Evolutionary conservation across 2,329 filamentous ascomycete species (phyloP).

Genomic region (Teratosphaeria pseudoeucalypti): DNA sequence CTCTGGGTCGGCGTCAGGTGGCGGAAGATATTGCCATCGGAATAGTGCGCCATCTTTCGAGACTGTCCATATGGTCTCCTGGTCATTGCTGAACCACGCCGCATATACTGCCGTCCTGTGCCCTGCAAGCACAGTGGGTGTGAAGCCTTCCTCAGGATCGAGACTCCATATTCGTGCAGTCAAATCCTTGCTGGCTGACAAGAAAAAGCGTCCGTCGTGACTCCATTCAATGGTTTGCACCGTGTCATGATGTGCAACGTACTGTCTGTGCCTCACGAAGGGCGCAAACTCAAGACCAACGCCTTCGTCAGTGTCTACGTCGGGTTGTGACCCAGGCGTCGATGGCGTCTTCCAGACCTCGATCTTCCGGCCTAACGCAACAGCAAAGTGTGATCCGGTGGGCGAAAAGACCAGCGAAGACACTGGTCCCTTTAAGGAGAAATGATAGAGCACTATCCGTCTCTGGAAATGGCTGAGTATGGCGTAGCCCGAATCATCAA

Average conservation of each 20-base stretch:
- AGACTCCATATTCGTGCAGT: conserved; percentile 94
- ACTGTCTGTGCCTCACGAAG: conserved; percentile 78
- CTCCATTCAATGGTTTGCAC: conserved; percentile 90
- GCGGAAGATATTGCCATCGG: conserved; percentile 71
- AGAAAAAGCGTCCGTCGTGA: conserved; percentile 86
- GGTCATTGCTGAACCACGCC: conserved; percentile 94
- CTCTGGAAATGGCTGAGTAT: conserved; percentile 86
- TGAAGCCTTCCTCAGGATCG: conserved; percentile 75
- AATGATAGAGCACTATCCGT: conserved; percentile 81
- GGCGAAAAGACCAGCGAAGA: conserved; percentile 83
- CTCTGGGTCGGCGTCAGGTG: conserved; percentile 40
- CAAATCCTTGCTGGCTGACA: conserved; percentile 83
- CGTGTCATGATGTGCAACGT: conserved; percentile 79
- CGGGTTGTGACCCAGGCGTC: conserved; percentile 45
- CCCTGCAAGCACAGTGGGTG: conserved; percentile 78
- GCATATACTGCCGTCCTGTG: conserved; percentile 83
- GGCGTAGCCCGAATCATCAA: conserved; percentile 89
- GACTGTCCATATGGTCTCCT: conserved; percentile 91
- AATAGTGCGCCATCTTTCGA: conserved; percentile 97
- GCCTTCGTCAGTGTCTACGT: conserved; percentile 54
- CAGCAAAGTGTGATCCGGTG: conserved; percentile 81
- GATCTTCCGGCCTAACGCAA: conserved; percentile 73
- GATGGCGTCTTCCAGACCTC: conserved; percentile 96
- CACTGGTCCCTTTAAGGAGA: conserved; percentile 80
- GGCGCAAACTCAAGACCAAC: conserved; percentile 91